Evolutionary conservation across 768 basidiomycete species (phyloP).

Genomic region (Candolleomyces efflorescens): DNA sequence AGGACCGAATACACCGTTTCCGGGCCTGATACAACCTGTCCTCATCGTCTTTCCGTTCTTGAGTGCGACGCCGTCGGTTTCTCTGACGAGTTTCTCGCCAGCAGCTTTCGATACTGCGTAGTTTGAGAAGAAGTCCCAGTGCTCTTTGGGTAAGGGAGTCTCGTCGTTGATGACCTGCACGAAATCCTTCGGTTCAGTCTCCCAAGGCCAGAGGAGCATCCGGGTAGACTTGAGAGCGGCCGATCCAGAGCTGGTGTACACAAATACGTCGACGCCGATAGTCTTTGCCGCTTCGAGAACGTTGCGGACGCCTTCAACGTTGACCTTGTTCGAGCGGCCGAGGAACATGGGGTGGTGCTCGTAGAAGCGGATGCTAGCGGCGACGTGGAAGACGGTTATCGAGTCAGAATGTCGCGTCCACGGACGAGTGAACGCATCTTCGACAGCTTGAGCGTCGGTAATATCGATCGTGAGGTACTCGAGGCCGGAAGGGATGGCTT

Average conservation of each 20-base stretch:
- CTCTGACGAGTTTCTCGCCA: slow-evolving; percentile 48
- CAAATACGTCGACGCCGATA: slow-evolving; percentile 50
- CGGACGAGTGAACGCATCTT: slow-evolving; percentile 57
- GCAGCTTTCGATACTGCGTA: slow-evolving; percentile 64
- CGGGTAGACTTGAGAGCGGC: slow-evolving; percentile 52
- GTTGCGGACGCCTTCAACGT: slow-evolving; percentile 65
- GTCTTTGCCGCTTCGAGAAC: slow-evolving; percentile 54
- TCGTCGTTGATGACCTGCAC: slow-evolving; percentile 66
- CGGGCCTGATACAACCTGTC: slow-evolving; percentile 75
- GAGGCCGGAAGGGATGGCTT: slow-evolving; percentile 47
- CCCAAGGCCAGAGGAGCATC: slow-evolving; percentile 76
- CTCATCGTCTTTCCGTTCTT: slow-evolving; percentile 34
- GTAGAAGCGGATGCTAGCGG: slow-evolving; percentile 75
- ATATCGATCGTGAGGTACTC: slow-evolving; percentile 60
- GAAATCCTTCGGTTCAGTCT: slow-evolving; percentile 49
- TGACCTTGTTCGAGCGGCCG: slow-evolving; percentile 53
- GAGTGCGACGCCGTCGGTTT: slow-evolving; percentile 27
- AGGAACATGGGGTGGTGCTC: slow-evolving; percentile 54
- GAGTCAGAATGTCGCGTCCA: slow-evolving; percentile 42
- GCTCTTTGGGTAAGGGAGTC: slow-evolving; percentile 45
- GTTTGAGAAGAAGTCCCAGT: slow-evolving; percentile 71
- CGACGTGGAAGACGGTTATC: slow-evolving; percentile 72
- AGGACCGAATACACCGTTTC: slow-evolving; percentile 73
- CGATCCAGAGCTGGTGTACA: slow-evolving; percentile 76
- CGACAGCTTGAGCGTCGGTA: slow-evolving; percentile 46